A percentile compares a stretch with the other conserved stretches of the same genome.
These are phyloP conservation scores for Torulaspora indica DNA, from an alignment of 805 yeast species.

Conservation along the genomic window DNA sequence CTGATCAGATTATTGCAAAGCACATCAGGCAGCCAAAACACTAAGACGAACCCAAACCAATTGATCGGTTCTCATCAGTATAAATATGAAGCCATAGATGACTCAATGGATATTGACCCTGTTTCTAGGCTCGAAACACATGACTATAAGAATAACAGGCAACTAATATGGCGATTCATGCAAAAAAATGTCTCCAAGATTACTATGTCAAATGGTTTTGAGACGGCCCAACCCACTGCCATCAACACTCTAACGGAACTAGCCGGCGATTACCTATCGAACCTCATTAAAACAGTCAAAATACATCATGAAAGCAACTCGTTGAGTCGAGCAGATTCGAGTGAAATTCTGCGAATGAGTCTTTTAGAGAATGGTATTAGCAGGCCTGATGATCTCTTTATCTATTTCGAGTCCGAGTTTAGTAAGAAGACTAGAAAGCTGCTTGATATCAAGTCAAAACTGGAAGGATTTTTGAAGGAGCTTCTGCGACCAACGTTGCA, in stretches of 20 bases:
- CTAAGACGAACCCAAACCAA: constrained; percentile 19
- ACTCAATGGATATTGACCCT: constrained; percentile 71
- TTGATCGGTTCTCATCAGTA: constrained; percentile 24
- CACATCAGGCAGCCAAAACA: constrained; percentile 22
- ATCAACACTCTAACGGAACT: constrained; percentile 74
- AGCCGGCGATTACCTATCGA: constrained; percentile 74
- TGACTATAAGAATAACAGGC: constrained; percentile 50
- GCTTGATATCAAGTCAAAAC: constrained; percentile 58
- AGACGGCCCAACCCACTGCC: constrained; percentile 72
- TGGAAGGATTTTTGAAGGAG: constrained; percentile 70
- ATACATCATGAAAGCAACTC: constrained; percentile 62
- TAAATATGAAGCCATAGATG: constrained; percentile 46
- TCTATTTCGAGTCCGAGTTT: constrained; percentile 69
- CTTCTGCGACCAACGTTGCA: constrained; percentile 73
- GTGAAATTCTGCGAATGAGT: constrained; percentile 53
- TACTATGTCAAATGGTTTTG: constrained; percentile 90
- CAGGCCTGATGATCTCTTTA: constrained; percentile 68
- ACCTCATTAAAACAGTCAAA: constrained; percentile 66
- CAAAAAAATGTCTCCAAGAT: constrained; percentile 68
- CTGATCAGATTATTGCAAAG: constrained; percentile 82
- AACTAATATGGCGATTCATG: constrained; percentile 61
- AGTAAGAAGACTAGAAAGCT: constrained; percentile 65
- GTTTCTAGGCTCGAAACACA: constrained; percentile 69
- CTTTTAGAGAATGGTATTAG: constrained; percentile 82
- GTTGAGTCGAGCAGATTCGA: constrained; percentile 30